These are phyloP conservation scores for Forsythia viridissima DNA, from an alignment of 257 asterid species.

Conservation along the genomic window DNA sequence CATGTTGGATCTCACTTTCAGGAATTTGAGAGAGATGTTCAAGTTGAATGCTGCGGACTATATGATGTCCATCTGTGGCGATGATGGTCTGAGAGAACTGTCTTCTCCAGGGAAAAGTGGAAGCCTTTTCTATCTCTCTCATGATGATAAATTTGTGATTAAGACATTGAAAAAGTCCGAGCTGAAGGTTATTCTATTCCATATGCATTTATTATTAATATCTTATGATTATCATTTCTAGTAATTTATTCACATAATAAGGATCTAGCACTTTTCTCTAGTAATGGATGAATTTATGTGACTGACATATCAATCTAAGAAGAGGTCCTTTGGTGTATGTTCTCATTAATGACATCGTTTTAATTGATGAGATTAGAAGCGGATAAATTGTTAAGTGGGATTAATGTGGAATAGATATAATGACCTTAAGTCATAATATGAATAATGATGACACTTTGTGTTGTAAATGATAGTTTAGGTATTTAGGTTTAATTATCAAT, in stretches of 20 bases:
- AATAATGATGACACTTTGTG: neutral
- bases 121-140: conserved; percentile 84
- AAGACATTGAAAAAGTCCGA: conserved; percentile 82
- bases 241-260: neutral
- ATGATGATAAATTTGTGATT: conserved; percentile 88
- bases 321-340: neutral
- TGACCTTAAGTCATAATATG: neutral
- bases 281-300: neutral
- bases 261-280: neutral
- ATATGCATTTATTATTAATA: neutral
- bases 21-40: conserved; percentile 94
- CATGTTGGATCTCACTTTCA: conserved; percentile 44
- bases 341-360: too few relatives aligned
- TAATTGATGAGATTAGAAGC: neutral
- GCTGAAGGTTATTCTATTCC: conserved; percentile 64
- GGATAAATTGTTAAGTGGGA: neutral
- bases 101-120: conserved; percentile 98
- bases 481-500: neutral
- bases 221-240: neutral
- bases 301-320: neutral
- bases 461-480: neutral
- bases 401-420: neutral
- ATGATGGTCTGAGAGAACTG: conserved; percentile 84
- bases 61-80: conserved; percentile 98
- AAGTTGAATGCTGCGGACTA: conserved; percentile 91